Evolutionary conservation across 139 green algal genomes (phyloP), one percentile per base, ranked within the genome.

Genomic region (Parachlorella kessleri): DNA sequence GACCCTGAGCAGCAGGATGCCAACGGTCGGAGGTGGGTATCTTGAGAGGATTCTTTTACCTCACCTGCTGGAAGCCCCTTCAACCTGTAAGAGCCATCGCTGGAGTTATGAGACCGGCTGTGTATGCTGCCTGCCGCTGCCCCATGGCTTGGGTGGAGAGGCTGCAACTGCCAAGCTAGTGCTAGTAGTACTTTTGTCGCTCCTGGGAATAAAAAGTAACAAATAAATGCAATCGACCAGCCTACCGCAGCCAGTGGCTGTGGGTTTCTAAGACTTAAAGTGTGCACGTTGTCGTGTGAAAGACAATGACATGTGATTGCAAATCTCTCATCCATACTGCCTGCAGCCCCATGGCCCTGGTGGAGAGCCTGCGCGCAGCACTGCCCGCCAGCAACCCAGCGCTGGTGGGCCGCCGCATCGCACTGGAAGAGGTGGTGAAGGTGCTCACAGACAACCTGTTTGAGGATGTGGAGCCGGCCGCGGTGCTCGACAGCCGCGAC

Each of bases 351-450:
- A 71, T 95, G 55, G 65, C 68, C 1, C 84, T 98, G 63, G 85
- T 98, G 10, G 92, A 96, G 77, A 80, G 82, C 26, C 84, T 98
- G 59, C 75, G 89, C 1, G 79, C 64, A 2, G 72, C 76, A 10
- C 89, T 95, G 86, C 92, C 91, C 21, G 72, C 93, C 32, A 48
- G 37, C 30, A 88, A 71, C 66, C 77, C 90, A 8, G 77, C 66
- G 35, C 82, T 80, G 55, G 63, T 95, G 76, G 81, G 87, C 72
- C 81, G 88, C 7, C 84, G 91, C 55, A 90, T 95, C 69, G 85
- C 85, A 4, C 82, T 97, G 71, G 94, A 97, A 81, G 79, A 95
- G 68, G 93, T 95, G 30, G 64, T 85, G 7, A 86, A 84, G 37
- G 74, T 83, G 24, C 88, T 96, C 28, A 91, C 83, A 63, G 88